Conservation (phyloP, 164 flowering plant species). For the Buxus sempervirens region DNA sequence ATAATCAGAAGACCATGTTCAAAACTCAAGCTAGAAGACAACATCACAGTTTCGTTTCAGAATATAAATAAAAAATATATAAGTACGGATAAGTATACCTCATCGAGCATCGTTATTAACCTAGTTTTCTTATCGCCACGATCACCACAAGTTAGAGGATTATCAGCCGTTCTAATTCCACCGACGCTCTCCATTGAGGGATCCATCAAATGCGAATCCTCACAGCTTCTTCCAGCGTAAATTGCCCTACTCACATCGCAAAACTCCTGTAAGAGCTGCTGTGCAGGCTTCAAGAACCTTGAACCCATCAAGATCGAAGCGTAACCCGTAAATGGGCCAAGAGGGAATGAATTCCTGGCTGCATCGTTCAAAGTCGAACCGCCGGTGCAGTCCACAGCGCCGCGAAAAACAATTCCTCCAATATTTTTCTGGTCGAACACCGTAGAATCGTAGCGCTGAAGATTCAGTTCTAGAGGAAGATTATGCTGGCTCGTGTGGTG, state of each 20-base stretch:
- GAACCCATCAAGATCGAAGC: slow-evolving; percentile 73
- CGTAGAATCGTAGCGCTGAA: slow-evolving; percentile 28
- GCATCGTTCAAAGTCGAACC: slow-evolving; percentile 21
- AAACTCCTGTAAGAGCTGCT: slow-evolving; percentile 67
- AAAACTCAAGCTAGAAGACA: background rate
- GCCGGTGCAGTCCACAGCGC: slow-evolving; percentile 8
- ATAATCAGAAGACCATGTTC: background rate
- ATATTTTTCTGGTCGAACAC: slow-evolving; percentile 14
- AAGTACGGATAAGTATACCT: slow-evolving; percentile 50
- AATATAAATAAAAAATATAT: no score
- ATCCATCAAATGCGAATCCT: slow-evolving; percentile 30
- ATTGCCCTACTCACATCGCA: slow-evolving; percentile 48
- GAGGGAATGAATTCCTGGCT: slow-evolving; percentile 42
- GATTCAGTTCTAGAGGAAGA: slow-evolving; percentile 36
- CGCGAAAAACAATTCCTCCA: slow-evolving; percentile 22
- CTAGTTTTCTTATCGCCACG: slow-evolving; percentile 50
- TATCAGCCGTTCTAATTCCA: slow-evolving; percentile 16
- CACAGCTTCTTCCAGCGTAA: slow-evolving; percentile 23
- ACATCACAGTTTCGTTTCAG: background rate
- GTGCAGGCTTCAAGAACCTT: slow-evolving; percentile 79
- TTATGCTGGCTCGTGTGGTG: slow-evolving; percentile 24
- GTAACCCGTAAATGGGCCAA: slow-evolving; percentile 86
- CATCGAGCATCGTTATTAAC: slow-evolving; percentile 68
- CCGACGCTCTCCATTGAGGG: slow-evolving; percentile 26
- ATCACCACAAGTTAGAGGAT: slow-evolving; percentile 21